These are phyloP conservation scores for Lentinula sp. DNA, from an alignment of 768 basidiomycete species.

Conservation along the genomic window DNA sequence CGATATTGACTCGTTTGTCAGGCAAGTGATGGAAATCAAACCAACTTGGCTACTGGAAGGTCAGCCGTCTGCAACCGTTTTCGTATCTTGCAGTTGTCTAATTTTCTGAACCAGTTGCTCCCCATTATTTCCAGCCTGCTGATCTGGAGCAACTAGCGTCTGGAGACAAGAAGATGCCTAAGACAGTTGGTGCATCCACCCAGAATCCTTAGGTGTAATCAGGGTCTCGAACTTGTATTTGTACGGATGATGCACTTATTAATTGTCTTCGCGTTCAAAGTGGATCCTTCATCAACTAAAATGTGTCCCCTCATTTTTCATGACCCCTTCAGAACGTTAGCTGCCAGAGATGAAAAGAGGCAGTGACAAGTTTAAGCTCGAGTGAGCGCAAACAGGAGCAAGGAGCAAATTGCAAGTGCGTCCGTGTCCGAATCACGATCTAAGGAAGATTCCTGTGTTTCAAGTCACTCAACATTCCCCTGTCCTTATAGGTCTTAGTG, in stretches of 20 bases:
- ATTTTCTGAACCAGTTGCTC: conserved; percentile 58
- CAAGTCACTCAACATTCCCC: no score
- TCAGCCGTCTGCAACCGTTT: conserved; percentile 24
- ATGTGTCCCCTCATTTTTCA: no score
- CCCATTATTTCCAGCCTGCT: conserved; percentile 90
- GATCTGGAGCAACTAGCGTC: conserved; percentile 75
- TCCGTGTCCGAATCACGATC: no score
- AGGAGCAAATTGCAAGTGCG: no score
- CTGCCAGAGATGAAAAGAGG: no score
- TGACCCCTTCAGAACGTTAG: no score
- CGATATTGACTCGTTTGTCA: conserved; percentile 16
- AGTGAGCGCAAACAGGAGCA: no score
- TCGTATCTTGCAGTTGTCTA: conserved; percentile 6
- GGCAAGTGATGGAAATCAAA: conserved; percentile 98
- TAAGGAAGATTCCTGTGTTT: no score
- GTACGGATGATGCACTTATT: background rate
- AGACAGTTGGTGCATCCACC: conserved; percentile 43
- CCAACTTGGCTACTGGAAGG: conserved; percentile 91
- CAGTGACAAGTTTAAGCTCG: no score
- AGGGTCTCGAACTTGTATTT: background rate
- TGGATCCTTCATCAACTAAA: no score
- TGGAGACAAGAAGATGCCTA: conserved; percentile 95
- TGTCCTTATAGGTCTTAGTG: no score
- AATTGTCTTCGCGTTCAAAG: background rate
- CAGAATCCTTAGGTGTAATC: background rate